Conservation (phyloP, 345 rosid genomes). For the Combretum micranthum region DNA sequence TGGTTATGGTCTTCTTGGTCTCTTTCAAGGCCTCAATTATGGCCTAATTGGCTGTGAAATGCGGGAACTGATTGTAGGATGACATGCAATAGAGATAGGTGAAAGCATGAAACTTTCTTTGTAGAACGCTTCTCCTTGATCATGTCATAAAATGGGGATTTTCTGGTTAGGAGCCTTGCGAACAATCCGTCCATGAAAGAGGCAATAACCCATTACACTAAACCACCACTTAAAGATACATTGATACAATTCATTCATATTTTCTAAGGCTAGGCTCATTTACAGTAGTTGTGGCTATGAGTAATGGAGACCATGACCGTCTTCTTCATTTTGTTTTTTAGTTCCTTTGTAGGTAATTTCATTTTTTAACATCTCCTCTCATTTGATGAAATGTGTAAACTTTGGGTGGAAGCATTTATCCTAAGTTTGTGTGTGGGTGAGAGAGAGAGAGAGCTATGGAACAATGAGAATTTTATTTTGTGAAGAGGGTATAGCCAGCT, state of each 20-base stretch:
- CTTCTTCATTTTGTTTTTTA: conserved; percentile 10
- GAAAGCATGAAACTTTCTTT: conserved; percentile 42
- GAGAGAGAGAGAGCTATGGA: no score
- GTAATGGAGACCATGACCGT: conserved; percentile 46
- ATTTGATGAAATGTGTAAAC: conserved; percentile 37
- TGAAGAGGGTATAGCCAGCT: no score
- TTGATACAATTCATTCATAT: conserved; percentile 35
- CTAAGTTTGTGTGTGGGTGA: no score
- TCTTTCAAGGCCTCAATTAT: conserved; percentile 51
- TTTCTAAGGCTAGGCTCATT: conserved; percentile 30
- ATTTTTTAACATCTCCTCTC: conserved; percentile 50
- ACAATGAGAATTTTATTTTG: no score
- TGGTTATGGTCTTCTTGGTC: conserved; percentile 27
- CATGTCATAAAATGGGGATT: conserved; percentile 54
- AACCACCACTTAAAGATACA: conserved; percentile 46
- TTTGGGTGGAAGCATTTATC: no score
- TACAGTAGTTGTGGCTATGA: conserved; percentile 43
- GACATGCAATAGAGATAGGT: conserved; percentile 51
- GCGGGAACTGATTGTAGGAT: conserved; percentile 66
- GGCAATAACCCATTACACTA: conserved; percentile 56
- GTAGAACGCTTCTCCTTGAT: conserved; percentile 40
- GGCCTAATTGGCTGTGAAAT: conserved; percentile 62
- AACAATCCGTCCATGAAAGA: conserved; percentile 49
- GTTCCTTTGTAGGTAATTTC: conserved; percentile 18
- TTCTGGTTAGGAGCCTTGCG: no score